Evolutionary conservation across 805 yeast species (phyloP), one percentile per base, ranked within the genome.

Genomic region (Candida piceae): DNA sequence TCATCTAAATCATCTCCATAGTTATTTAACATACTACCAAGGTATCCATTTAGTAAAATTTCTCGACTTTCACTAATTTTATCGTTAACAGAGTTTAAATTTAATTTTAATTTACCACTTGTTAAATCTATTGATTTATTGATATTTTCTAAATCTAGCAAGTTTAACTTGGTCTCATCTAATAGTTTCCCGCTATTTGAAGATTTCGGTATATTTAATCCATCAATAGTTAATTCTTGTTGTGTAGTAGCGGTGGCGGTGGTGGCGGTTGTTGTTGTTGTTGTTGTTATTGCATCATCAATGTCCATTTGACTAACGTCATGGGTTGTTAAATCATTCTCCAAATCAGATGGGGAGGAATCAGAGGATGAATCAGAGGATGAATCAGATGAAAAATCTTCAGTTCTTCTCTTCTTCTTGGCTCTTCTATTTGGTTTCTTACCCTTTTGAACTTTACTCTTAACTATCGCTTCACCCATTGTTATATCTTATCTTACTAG

Each of bases 351-450:
- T 8, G 69, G 66, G 1, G 75, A 71, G 31, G 70, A 60, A 3
- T 66, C 61, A 2, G 72, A 65, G 7, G 72, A 69, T 1, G 26
- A 24, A 24, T 24, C 26, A 24, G 78, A 71, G 25, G 65, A 69
- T 2, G 76, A 69, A 29, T 67, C 67, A 13, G 74, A 71, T 0
- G 84, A 79, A 21, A 78, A 75, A 46, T 80, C 87, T 35, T 80
- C 86, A 0, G 90, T 82, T 78, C 89, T 81, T 75, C 88, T 78
- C 76, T 80, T 82, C 72, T 81, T 81, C 53, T 80, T 69, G 44
- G 84, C 73, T 50, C 84, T 69, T 45, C 74, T 67, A 33, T 56
- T 63, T 21, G 49, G 48, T n/a, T 45, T 44, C 13, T 40, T 44
- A 31, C 32, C 32, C 30, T 35, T 39, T 32, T 16, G 29, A n/a